These are phyloP conservation scores for Fibroporia radiculosa DNA, from an alignment of 768 basidiomycete genomes.

Conservation along the genomic window DNA sequence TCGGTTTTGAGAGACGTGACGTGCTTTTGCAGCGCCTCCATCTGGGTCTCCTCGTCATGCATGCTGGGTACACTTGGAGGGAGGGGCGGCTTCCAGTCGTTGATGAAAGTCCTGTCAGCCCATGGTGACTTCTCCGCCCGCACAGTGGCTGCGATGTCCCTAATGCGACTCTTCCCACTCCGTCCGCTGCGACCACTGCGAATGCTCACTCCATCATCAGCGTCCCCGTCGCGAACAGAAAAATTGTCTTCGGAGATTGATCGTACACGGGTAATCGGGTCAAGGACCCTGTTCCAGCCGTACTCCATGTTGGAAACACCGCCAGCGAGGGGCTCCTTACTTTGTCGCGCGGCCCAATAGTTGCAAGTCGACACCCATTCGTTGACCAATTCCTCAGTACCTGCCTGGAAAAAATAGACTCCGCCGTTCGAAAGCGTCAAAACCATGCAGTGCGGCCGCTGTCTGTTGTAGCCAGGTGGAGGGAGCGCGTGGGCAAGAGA, in stretches of 20 bases:
- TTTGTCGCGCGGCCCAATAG: slow-evolving; percentile 96
- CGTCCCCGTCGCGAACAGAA: slow-evolving; percentile 37
- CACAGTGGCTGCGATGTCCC: slow-evolving; percentile 58
- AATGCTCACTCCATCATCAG: slow-evolving; percentile 62
- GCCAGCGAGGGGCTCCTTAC: slow-evolving; percentile 90
- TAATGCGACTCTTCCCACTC: slow-evolving; percentile 67
- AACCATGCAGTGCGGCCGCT: slow-evolving; percentile 93
- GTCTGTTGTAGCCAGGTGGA: slow-evolving; percentile 84
- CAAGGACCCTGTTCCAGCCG: slow-evolving; percentile 84
- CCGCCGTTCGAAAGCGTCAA: slow-evolving; percentile 82
- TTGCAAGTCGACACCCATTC: slow-evolving; percentile 99
- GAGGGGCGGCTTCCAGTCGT: slow-evolving; percentile 92
- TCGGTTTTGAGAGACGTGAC: slow-evolving; percentile 69
- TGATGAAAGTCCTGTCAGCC: slow-evolving; percentile 69
- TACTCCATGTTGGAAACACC: slow-evolving; percentile 99
- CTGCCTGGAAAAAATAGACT: slow-evolving; percentile 98
- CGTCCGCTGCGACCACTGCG: slow-evolving; percentile 68
- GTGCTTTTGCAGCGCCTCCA: slow-evolving; percentile 85
- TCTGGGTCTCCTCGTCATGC: slow-evolving; percentile 88
- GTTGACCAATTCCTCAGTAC: slow-evolving; percentile 96
- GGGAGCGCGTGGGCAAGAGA: slow-evolving; percentile 83
- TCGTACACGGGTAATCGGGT: slow-evolving; percentile 40
- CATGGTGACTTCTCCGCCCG: slow-evolving; percentile 65
- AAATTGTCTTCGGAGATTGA: slow-evolving; percentile 53
- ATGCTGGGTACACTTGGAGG: slow-evolving; percentile 76